Base-by-base conservation (phyloP, 1,139 yeast species). In the Tardiomyces depauwii region DNA sequence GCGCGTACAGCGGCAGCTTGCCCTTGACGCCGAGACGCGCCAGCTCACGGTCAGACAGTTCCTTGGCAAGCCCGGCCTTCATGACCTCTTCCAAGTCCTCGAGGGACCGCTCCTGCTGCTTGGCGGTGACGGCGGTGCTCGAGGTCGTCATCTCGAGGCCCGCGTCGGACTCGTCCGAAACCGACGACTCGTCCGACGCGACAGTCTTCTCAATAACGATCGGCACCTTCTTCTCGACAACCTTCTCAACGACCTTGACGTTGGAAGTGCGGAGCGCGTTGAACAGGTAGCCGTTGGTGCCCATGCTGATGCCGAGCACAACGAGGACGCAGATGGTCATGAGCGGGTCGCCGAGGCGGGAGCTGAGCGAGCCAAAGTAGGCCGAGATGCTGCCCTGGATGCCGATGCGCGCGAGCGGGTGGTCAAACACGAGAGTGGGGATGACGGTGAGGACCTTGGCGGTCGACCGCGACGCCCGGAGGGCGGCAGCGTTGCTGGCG, bases 1-100 rank as follows among this genome's bases (percentile, higher is more conserved):
- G 74, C 0, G 97, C 96, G 62, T 93, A 89, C 48, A 91, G 70
- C 28, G 98, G 97, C 49, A 93, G 69, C 60, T 85, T 85, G 39
- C 95, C 95, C 13, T 76, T 67, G 14, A 78, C 73, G 41, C 84
- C 89, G 52, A 91, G 75, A 2, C 77, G 67, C 5, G 82, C 73
- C 49, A 91, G 76, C 65, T 91, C 96, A 43, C 77, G 81, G 61
- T 91, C 78, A 47, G 68, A 69, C 53, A 91, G 74, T 19, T 77
- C 70, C 55, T 76, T 75, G 39, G 86, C 77, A 41, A 78, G 72
- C 23, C 97, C 97, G 1, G 76, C 78, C 60, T 86, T 82, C 70
- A 85, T 65, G 23, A 77, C 62, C 14, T 71, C 72, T 42, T 74
- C 70, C 51, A 88, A 73, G 51, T 82, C 87, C 3, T 83, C 95